phyloP scores from a whole-genome alignment of 257 asterid genomes.

The Ilex aquifolium region DNA sequence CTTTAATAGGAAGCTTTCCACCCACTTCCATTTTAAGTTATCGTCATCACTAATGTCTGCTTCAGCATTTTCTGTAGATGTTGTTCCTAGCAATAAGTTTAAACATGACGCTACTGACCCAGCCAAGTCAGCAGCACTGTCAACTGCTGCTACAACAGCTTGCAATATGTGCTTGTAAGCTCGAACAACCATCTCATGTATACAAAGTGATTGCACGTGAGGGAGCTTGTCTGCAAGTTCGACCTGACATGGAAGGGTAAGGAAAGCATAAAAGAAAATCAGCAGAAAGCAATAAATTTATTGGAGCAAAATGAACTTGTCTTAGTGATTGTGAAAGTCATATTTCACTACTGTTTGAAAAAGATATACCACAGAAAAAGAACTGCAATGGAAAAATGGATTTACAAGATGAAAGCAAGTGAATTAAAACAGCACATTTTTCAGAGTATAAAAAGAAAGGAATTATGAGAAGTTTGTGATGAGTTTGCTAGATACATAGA shows the following conservation, averaged over 20 bases:
- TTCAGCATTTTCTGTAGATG: constrained; percentile 34
- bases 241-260: constrained; percentile 35
- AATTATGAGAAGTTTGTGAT: too few relatives aligned
- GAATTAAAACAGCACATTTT: too few relatives aligned
- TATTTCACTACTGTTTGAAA: too few relatives aligned
- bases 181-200: constrained; percentile 83
- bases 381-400: not conserved
- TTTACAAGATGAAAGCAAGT: constrained; percentile 5
- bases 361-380: not conserved
- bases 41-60: constrained; percentile 32
- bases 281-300: too few relatives aligned
- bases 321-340: too few relatives aligned
- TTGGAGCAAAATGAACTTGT: too few relatives aligned
- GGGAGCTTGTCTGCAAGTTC: constrained; percentile 81
- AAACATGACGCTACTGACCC: constrained; percentile 55
- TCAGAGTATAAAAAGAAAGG: too few relatives aligned
- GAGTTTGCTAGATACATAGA: too few relatives aligned
- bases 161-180: constrained; percentile 71
- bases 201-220: constrained; percentile 78
- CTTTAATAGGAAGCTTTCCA: constrained; percentile 46
- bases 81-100: constrained; percentile 60
- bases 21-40: constrained; percentile 66
- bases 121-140: constrained; percentile 52
- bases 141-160: constrained; percentile 60
- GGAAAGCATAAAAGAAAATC: constrained; percentile 11